These are phyloP conservation scores for Microbotryum violaceum DNA, from an alignment of 1,284 basidiomycete species.

Conservation along the genomic window DNA sequence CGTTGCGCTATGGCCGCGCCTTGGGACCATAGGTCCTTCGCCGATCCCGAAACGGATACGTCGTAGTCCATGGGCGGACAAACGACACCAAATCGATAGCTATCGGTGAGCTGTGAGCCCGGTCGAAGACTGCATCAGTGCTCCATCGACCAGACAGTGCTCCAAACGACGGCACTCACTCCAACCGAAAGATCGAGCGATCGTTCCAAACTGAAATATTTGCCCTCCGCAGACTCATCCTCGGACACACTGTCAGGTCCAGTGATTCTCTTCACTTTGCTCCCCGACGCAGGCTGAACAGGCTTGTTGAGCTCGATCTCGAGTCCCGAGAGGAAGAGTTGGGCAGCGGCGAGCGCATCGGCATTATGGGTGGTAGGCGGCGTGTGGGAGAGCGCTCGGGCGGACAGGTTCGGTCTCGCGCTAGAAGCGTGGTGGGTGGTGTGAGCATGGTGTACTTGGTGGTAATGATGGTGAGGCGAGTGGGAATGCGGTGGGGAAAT, in stretches of 20 bases:
- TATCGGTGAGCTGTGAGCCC: constrained; percentile 18
- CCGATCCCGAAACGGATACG: not conserved
- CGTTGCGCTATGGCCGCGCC: not conserved
- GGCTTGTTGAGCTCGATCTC: constrained; percentile 22
- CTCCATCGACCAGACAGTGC: not conserved
- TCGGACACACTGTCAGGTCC: not conserved
- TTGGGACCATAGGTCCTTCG: constrained; percentile 13
- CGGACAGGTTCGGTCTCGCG: not conserved
- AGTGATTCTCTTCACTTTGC: not conserved
- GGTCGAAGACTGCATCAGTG: not conserved
- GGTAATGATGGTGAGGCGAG: not conserved
- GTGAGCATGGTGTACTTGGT: not conserved
- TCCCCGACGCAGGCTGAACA: not conserved
- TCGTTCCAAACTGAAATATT: constrained; percentile 11
- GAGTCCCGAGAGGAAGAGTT: constrained; percentile 16
- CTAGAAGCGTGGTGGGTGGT: not conserved
- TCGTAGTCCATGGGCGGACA: not conserved
- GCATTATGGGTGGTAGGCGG: constrained; percentile 3
- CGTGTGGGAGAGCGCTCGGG: not conserved
- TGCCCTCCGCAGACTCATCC: constrained; percentile 19
- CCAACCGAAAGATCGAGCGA: constrained; percentile 26
- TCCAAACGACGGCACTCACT: constrained; percentile 7
- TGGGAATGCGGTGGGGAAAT: not conserved
- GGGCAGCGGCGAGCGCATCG: constrained; percentile 11
- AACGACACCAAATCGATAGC: constrained; percentile 24